Evolutionary conservation across 2,329 filamentous ascomycete genomes (phyloP).

Genomic region (Curvularia spicifera): DNA sequence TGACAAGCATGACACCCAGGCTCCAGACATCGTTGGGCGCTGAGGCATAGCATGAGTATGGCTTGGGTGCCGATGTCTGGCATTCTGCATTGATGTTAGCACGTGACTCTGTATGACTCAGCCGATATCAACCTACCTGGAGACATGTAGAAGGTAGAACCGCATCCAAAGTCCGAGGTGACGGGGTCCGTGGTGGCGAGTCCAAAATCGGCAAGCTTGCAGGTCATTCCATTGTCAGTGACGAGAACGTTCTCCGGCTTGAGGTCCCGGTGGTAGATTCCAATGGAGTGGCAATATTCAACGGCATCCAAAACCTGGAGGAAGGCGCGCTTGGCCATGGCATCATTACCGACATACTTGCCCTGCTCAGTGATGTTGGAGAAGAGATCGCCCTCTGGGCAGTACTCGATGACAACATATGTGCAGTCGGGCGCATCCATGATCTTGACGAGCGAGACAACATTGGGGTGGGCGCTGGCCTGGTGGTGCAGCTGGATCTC

Average conservation of each 20-base stretch:
- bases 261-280: constrained; percentile 95
- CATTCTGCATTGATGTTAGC: constrained; percentile 71
- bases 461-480: constrained; percentile 88
- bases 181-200: constrained; percentile 83
- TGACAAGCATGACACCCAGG: constrained; percentile 96
- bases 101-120: constrained; percentile 18
- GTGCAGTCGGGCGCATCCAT: constrained; percentile 91
- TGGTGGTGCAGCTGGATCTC: constrained; percentile 92
- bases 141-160: constrained; percentile 99
- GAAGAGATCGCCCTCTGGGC: constrained; percentile 95
- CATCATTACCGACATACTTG: constrained; percentile 91
- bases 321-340: constrained; percentile 84
- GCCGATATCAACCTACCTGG: constrained; percentile 72
- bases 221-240: constrained; percentile 82
- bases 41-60: constrained; percentile 80
- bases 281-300: constrained; percentile 88
- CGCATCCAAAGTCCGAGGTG: constrained; percentile 95
- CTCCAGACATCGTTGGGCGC: constrained; percentile 98
- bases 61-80: constrained; percentile 75
- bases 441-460: constrained; percentile 92
- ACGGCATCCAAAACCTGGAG: constrained; percentile 97
- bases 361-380: constrained; percentile 95
- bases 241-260: constrained; percentile 99
- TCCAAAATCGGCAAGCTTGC: constrained; percentile 97
- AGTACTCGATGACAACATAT: constrained; percentile 96